Base-by-base conservation (phyloP, 2,329 filamentous ascomycete species). In the Talaromyces piceae region DNA sequence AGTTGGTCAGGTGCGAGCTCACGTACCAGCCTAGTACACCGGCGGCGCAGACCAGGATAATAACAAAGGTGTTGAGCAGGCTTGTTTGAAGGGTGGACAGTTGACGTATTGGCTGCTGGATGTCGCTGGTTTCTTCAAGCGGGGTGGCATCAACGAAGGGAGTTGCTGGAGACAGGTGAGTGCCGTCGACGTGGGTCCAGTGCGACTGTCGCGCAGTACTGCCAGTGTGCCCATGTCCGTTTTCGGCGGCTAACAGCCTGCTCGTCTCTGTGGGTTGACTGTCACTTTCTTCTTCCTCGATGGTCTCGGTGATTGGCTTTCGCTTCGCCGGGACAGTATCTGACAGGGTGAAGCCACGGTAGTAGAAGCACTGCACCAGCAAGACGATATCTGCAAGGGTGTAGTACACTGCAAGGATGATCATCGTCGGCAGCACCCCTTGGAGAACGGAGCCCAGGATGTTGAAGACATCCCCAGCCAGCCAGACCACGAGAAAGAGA, bases 391-490 rank as follows among this genome's bases (percentile, higher is more conserved):
- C 91, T 54, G 90, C 90, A 31, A 95, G 78, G 13, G 91, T 94
- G 67, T 97, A 95, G 69, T 95, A 95, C 13, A 95, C 80, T 11
- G 91, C 91, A n/a, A 96, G 76, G 49, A 95, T 95, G 56, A 88
- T 84, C 90, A 97, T 96, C 0, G 91, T 98, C 1, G 93, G 91
- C 49, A 97, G 71, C 5, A 98, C 91, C 50, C 88, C 87, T 67
- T 97, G 91, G 9, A 96, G 69, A 13, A 96, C 82, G 16, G 90
- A 88, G n/a, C 91, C 91, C 2, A 95, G 77, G 56, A 96, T 94
- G 66, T 97, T 97, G 77, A 95, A 96, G 58, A 96, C 84, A 82
- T 98, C 93, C 48, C 93, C 93, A 1, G 85, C 77, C 2, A 96
- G 79, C 93, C 93, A 98, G 62, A 95, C 81, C 54, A 94, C 84